Evolutionary conservation across 805 yeast species (phyloP), one percentile per base, ranked within the genome.

Genomic region (Saccharomycopsis capsularis): DNA sequence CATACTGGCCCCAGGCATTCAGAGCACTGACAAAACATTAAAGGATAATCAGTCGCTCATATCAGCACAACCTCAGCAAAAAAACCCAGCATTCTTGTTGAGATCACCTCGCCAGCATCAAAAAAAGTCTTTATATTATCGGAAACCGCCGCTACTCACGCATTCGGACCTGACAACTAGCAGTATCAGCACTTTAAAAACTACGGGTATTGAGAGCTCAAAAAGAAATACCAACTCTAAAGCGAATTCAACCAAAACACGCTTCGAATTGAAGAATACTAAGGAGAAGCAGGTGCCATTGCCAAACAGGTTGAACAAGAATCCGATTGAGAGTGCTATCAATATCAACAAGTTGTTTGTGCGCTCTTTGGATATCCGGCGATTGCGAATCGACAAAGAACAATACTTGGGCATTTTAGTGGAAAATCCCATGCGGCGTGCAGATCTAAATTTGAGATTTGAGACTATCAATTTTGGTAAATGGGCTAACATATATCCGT

Each of bases 401-500:
- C 22, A 34, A 11, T 40, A 43, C 40, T 29, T 51, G 9, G 56
- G 93, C 87, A 74, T 85, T 1, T 75, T 75, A 34, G 75, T 85
- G 24, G 68, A 69, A 4, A 91, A 90, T 57, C 96, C 97, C 0
- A 76, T 76, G 50, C 81, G 82, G 4, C 68, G 77, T 3, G 67
- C 73, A 2, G 82, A 78, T 44, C 66, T 22, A 11, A 44, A 47
- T 21, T 39, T 48, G 15, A 40, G 78, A 6, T 67, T 82, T 15
- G 73, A 75, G 9, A 73, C 77, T 48, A 67, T 81, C 6, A 73
- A 79, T n/a, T 80, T 78, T 40, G 91, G 95, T 4, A 75, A 95
- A 50, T 93, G 99, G 99, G 81, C 81, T 48, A 88, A 85, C 64
- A 95, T 89, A 1, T 87, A 87, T 57, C 96, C 98, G 0, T 9